These are phyloP conservation scores for Phoenix dactylifera DNA, from an alignment of 176 grass and related monocot genomes.

Conservation along the genomic window DNA sequence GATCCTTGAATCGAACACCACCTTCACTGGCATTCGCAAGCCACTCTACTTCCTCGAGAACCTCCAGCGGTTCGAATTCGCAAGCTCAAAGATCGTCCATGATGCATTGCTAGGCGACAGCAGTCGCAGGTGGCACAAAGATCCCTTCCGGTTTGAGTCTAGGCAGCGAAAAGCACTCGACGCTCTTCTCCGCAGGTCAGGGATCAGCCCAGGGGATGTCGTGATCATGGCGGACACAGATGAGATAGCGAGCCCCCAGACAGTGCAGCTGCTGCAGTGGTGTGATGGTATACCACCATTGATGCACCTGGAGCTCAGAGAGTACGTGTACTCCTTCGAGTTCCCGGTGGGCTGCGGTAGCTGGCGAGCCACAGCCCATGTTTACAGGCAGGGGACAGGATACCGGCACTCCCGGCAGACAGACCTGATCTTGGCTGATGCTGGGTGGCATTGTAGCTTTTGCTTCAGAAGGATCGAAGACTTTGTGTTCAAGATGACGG, in stretches of 20 bases:
- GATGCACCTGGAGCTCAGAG: slow-evolving; percentile 87
- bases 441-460: slow-evolving; percentile 96
- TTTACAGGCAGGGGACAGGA: slow-evolving; percentile 44
- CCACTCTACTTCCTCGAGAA: slow-evolving; percentile 52
- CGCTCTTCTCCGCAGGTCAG: slow-evolving; percentile 52
- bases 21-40: slow-evolving; percentile 74
- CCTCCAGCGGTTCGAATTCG: slow-evolving; percentile 39
- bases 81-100: slow-evolving; percentile 60
- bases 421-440: slow-evolving; percentile 63
- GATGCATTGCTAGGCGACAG: slow-evolving; percentile 42
- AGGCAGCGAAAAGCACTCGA: slow-evolving; percentile 58
- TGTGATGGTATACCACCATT: slow-evolving; percentile 79
- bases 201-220: slow-evolving; percentile 59
- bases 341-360: slow-evolving; percentile 73
- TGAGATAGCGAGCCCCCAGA: slow-evolving; percentile 81
- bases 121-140: slow-evolving; percentile 9
- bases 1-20: slow-evolving; percentile 78
- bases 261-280: slow-evolving; percentile 73
- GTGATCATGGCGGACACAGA: slow-evolving; percentile 95
- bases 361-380: slow-evolving; percentile 69
- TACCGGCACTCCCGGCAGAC: slow-evolving; percentile 83
- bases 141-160: slow-evolving; percentile 65
- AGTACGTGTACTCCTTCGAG: slow-evolving; percentile 94
- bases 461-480: slow-evolving; percentile 84
- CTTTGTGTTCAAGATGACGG: slow-evolving; percentile 91